Evolutionary conservation across 495 filamentous ascomycete species (phyloP).

Genomic region (Aspergillus haitiensis): DNA sequence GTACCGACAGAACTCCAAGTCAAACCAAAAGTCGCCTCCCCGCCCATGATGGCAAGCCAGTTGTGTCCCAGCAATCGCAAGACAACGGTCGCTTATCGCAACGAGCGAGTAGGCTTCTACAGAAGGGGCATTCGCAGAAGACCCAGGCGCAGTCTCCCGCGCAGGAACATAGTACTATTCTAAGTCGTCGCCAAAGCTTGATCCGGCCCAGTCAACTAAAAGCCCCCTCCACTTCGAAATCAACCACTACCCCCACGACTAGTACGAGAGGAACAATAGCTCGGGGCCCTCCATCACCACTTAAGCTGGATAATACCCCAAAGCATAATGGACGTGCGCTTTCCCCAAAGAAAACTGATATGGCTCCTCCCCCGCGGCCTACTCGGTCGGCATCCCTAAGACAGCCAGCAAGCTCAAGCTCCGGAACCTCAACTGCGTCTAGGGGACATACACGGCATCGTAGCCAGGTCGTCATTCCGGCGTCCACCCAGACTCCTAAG

Average conservation of each 20-base stretch:
- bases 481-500: conserved; percentile 19
- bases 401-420: conserved; percentile 31
- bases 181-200: conserved; percentile 38
- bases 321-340: conserved; percentile 25
- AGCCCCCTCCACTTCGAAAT: conserved; percentile 18
- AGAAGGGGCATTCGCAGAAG: conserved; percentile 17
- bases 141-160: conserved; percentile 5
- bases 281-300: conserved; percentile 32
- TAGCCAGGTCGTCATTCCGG: conserved; percentile 36
- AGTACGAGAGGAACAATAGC: conserved; percentile 25
- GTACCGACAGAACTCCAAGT: conserved; percentile 16
- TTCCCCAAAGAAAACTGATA: conserved; percentile 42
- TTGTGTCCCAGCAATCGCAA: conserved; percentile 2
- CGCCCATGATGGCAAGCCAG: conserved; percentile 13
- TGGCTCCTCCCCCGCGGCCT: conserved; percentile 41
- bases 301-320: conserved; percentile 25
- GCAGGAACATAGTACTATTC: conserved; percentile 11
- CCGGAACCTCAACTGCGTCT: conserved; percentile 18
- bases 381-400: conserved; percentile 44
- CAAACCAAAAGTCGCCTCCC: conserved; percentile 21
- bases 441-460: conserved; percentile 39
- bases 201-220: conserved; percentile 33
- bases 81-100: conserved; percentile 8
- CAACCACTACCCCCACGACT: conserved; percentile 22
- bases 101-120: conserved; percentile 6